Base-by-base conservation (phyloP, 2,329 filamentous ascomycete species). In the Xylariaceae sp. region DNA sequence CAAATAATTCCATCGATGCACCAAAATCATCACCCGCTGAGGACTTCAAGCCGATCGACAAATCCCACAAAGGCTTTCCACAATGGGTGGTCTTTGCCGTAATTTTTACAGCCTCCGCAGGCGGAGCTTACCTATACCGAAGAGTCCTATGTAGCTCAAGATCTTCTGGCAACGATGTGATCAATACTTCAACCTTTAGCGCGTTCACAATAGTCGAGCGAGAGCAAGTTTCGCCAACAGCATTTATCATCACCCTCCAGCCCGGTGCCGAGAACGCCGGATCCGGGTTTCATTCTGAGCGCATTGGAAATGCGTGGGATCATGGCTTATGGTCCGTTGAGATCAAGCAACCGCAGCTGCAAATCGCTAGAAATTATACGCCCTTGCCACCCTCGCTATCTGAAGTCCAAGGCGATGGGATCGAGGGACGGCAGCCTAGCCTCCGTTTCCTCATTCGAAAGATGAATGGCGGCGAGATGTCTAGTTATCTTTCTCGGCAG, bases 331-430 rank as follows among this genome's bases (percentile, higher is more conserved):
- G 89, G 86, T 90, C 85, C 52, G 85, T 97, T 25, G 86, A 96
- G 70, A 82, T 95, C 61, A 95, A 95, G 69, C 93, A 97, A 69
- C 93, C 93, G 2, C 84, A 95, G 64, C 70, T 97, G 46, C 91
- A 96, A 67, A 95, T 98, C 56, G 88, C 88, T 35, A 74, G 93
- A 50, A 83, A 89, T 47, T 98, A 98, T 67, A 97, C 93, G 4
- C 90, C 92, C 1, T 72, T 98, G 0, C 92, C 89, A 0, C 76
- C 81, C 0, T 19, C 47, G 1, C 12, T 11, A 23, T 25, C 38
- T 12, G 14, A 64, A n/a, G 37, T 37, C 1, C 55, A 41, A 4
- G 56, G 61, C 12, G 59, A 65, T 2, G 57, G 55, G 2, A n/a
- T n/a, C n/a, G n/a, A n/a, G n/a, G n/a, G n/a, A n/a, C n/a, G n/a